Evolutionary conservation across 768 basidiomycete genomes (phyloP).

Genomic region (Rhizopogon roseolus): DNA sequence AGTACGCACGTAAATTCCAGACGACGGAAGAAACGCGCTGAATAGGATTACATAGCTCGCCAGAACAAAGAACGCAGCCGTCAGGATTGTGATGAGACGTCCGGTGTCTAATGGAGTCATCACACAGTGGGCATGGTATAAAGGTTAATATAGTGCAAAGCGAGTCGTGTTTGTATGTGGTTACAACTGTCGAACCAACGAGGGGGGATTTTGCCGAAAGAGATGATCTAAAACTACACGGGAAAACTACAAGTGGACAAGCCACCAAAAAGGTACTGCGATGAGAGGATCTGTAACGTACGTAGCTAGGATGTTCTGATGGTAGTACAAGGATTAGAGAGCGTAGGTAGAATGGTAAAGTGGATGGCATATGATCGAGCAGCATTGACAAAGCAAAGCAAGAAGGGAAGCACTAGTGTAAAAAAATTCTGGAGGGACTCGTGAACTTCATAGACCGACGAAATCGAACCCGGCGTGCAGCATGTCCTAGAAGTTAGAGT

Average conservation of each 20-base stretch:
- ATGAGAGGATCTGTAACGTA: slow-evolving; percentile 9
- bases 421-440: slow-evolving; percentile 13
- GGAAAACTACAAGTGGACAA: slow-evolving; percentile 16
- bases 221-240: slow-evolving; percentile 20
- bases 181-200: slow-evolving; percentile 2
- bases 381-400: slow-evolving; percentile 5
- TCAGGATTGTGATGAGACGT: slow-evolving; percentile 41
- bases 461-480: background rate
- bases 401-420: slow-evolving; percentile 6
- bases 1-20: slow-evolving; percentile 45
- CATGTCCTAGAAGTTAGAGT: background rate
- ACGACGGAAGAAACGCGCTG: slow-evolving; percentile 55
- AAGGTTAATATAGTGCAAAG: background rate
- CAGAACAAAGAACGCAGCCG: slow-evolving; percentile 49
- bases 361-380: slow-evolving; percentile 17
- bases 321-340: slow-evolving; percentile 8
- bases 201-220: slow-evolving; percentile 8
- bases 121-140: slow-evolving; percentile 11
- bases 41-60: slow-evolving; percentile 62
- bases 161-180: background rate
- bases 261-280: slow-evolving; percentile 6
- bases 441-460: background rate
- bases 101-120: slow-evolving; percentile 33
- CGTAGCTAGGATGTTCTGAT: slow-evolving; percentile 9
- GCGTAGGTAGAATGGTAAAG: slow-evolving; percentile 27